Base-by-base conservation (phyloP, 169 alveolate genomes). In the Cytauxzoon felis region DNA sequence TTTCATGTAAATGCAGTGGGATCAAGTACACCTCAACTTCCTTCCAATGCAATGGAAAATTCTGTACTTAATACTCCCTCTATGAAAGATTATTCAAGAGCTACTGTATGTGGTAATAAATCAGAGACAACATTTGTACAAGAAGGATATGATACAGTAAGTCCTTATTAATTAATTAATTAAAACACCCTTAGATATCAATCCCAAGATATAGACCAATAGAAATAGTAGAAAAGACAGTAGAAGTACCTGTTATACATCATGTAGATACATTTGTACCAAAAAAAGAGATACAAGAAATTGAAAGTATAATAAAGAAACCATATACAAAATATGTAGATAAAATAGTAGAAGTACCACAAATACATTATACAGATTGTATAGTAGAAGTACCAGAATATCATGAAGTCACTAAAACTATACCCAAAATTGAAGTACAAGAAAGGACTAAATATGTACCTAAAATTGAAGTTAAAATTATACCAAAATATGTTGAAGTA, bases 341-440 rank as follows among this genome's bases (percentile, higher is more conserved):
- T 50, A 85, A 81, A 18, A 57, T 75, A 29, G 81, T 85, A 3
- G 91, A 85, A 51, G 87, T 80, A 1, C 88, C 91, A n/a, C 88
- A 85, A 24, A 57, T 85, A 2, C 89, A 85, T 56, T 80, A 56
- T 50, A 65, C 58, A 58, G 91, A 85, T 40, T 75, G 62, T 59
- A 80, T 85, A 11, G 87, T 85, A 1, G 91, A 85, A 47, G 91
- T 85, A 7, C 91, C 91, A 9, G 91, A 85, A 56, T 60, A 80
- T 58, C 91, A 85, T 57, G 91, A 85, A 43, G 38, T 85, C 24
- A 72, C 84, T 29, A 85, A 85, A 45, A 62, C 87, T 5, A 82
- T 85, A 0, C 79, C 72, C 40, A 80, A 72, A 47, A 76, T 78
- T 16, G 91, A 85, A 40, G 70, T 85, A 0, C 78, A 75, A 50